A percentile compares a stretch with the other conserved stretches of the same genome.
Conservation (phyloP, 2,329 filamentous ascomycete species). For the Diaporthe eres region DNA sequence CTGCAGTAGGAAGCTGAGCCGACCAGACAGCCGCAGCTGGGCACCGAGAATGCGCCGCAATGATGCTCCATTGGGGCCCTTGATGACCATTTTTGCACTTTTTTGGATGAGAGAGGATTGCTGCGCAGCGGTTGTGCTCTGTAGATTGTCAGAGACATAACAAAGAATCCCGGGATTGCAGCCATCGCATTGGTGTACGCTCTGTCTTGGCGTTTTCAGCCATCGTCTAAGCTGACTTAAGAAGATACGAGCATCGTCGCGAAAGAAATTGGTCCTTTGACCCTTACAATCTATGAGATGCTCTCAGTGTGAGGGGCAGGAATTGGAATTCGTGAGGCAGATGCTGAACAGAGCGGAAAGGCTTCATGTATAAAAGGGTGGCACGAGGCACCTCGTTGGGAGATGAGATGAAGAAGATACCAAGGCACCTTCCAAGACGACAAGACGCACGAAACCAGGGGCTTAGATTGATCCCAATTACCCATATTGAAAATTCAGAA, state of each 20-base stretch:
- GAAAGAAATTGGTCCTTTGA: not conserved
- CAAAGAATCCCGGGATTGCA: not conserved
- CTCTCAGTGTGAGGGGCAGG: too few species aligned
- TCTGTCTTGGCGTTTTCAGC: not conserved
- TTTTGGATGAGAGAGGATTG: not conserved
- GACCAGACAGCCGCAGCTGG: not conserved
- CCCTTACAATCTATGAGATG: not conserved
- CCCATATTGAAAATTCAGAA: too few species aligned
- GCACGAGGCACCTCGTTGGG: not conserved
- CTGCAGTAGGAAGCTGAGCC: not conserved
- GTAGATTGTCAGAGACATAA: not conserved
- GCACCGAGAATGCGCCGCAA: not conserved
- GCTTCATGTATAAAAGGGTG: not conserved
- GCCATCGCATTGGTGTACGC: not conserved
- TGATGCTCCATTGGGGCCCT: not conserved
- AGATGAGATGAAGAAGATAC: not conserved
- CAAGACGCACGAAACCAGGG: accelerated
- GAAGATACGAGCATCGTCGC: not conserved
- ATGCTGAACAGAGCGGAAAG: not conserved
- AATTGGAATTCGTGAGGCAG: not conserved
- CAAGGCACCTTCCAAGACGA: not conserved
- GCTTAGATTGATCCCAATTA: not conserved
- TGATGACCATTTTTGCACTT: not conserved
- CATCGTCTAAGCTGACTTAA: constrained; percentile 8
- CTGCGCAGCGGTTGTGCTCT: not conserved